Base-by-base conservation (phyloP, 2,329 filamentous ascomycete genomes). In the Hymenotorrendiella dingleyae region DNA sequence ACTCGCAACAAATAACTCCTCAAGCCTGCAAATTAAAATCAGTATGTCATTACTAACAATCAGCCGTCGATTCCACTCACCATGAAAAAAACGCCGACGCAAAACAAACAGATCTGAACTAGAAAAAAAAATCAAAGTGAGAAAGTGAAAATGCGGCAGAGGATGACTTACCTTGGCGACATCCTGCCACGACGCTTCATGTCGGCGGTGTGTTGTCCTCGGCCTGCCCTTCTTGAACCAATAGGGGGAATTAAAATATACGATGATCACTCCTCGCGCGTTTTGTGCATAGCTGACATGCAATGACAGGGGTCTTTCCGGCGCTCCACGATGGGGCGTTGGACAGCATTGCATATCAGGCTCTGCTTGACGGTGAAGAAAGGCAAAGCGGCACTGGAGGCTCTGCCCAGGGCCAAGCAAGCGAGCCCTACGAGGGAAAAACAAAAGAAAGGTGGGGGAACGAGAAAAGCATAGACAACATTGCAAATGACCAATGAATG, bases 321-420 rank as follows among this genome's bases (percentile, higher is more conserved):
- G 14, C 32, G 20, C 19, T 34, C 22, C 32, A 34, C 22, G 32
- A n/a, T 34, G 22, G 17, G 32, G 26, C 14, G 38, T 42, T 42
- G 39, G 39, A 36, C 30, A 30, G 39, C 39, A 20, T 42, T 42
- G 39, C 39, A 42, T 42, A 24, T 42, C 36, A 32, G 39, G 39
- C 39, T 28, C n/a, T n/a, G n/a, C n/a, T n/a, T n/a, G n/a, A n/a
- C n/a, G n/a, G n/a, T n/a, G n/a, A n/a, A n/a, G n/a, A n/a, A n/a
- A n/a, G n/a, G n/a, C n/a, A n/a, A n/a, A n/a, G n/a, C n/a, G n/a
- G n/a, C n/a, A n/a, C n/a, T n/a, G n/a, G n/a, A n/a, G n/a, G n/a
- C n/a, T n/a, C n/a, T n/a, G n/a, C n/a, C n/a, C n/a, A n/a, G n/a
- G n/a, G n/a, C n/a, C n/a, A n/a, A n/a, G n/a, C n/a, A n/a, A n/a